Evolutionary conservation across 2,329 filamentous ascomycete species (phyloP).

Genomic region (Chaetomium sp.): DNA sequence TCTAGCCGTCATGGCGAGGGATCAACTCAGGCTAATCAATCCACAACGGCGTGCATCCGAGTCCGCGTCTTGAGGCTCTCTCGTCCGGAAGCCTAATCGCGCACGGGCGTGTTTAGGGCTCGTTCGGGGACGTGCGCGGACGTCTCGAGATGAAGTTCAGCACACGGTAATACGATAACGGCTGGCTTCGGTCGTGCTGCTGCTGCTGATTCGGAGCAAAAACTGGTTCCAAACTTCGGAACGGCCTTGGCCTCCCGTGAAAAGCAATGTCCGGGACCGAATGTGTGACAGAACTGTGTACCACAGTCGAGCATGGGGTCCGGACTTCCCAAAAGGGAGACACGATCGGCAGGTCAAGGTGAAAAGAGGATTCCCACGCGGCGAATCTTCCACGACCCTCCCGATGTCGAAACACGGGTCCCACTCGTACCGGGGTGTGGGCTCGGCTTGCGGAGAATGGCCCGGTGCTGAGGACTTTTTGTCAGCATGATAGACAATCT

Average conservation of each 20-base stretch:
- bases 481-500: slow-evolving; percentile 1
- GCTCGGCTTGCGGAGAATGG: background rate
- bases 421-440: background rate
- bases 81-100: background rate
- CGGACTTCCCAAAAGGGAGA: slow-evolving; percentile 32
- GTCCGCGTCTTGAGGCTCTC: background rate
- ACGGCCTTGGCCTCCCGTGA: background rate
- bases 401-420: slow-evolving; percentile 22
- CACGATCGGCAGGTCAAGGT: slow-evolving; percentile 23
- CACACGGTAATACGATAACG: background rate
- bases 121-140: slow-evolving; percentile 1
- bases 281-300: background rate
- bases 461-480: background rate
- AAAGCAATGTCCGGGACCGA: background rate
- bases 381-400: slow-evolving; percentile 15
- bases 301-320: slow-evolving; percentile 13
- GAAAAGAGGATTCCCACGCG: slow-evolving; percentile 19
- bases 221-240: background rate
- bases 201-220: background rate
- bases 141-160: background rate
- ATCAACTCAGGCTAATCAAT: slow-evolving; percentile 8
- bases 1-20: background rate
- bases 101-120: background rate
- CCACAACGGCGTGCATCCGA: background rate
- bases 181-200: background rate